A percentile compares a stretch with the other conserved stretches of the same genome.
phyloP scores from a whole-genome alignment of 306 rosid genomes.

The Hippophae gyantsensis region DNA sequence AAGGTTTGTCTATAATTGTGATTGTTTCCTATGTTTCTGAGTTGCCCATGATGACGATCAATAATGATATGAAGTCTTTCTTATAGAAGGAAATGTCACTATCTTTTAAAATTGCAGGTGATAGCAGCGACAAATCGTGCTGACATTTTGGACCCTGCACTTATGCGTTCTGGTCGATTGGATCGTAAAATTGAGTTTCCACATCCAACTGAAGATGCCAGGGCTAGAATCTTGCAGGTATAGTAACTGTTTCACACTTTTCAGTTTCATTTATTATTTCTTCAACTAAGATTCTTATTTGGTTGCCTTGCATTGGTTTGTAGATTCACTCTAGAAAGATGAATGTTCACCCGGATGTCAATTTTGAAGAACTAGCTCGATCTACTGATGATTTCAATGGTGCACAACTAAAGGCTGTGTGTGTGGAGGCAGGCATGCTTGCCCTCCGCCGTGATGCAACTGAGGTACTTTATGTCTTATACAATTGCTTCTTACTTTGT shows the following conservation, averaged over 20 bases:
- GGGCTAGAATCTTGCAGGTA: conserved; percentile 94
- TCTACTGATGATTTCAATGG: conserved; percentile 96
- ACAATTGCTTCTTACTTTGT: too few relatives aligned
- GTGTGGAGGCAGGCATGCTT: conserved; percentile 96
- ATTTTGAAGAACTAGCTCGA: conserved; percentile 89
- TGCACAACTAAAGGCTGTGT: conserved; percentile 90
- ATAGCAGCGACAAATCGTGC: conserved; percentile 99
- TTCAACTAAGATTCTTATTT: conserved; percentile 4
- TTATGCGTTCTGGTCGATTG: conserved; percentile 95
- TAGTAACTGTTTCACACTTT: not conserved
- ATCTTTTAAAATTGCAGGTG: conserved; percentile 39
- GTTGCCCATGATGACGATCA: too few relatives aligned
- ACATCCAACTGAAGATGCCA: conserved; percentile 92
- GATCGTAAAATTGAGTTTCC: conserved; percentile 99
- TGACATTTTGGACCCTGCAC: conserved; percentile 94
- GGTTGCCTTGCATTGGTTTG: conserved; percentile 13
- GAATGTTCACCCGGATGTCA: conserved; percentile 90
- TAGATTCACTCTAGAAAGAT: conserved; percentile 92
- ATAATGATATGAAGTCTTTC: not conserved
- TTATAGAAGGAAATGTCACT: not conserved
- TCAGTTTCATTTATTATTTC: not conserved
- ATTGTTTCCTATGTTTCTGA: too few relatives aligned
- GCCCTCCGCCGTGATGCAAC: conserved; percentile 98
- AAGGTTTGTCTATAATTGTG: conserved; percentile 43
- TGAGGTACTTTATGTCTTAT: conserved; percentile 44